Evolutionary conservation across 805 yeast genomes (phyloP), one percentile per base, ranked within the genome.

Genomic region (Myxozyma monticola): DNA sequence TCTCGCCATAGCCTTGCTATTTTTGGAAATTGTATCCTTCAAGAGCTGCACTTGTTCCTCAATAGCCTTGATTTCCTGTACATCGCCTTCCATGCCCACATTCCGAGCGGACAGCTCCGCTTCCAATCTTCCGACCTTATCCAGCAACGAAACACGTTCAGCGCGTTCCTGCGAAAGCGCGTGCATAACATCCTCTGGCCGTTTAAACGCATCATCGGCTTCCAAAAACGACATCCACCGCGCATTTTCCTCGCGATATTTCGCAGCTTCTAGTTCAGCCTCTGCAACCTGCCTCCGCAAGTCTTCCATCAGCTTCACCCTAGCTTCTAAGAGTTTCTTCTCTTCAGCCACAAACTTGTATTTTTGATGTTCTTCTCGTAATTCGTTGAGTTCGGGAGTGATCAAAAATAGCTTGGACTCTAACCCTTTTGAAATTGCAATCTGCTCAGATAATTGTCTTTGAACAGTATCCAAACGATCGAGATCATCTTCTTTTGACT

Each of bases 271-370:
- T 25, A 80, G 62, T 56, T 80, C 80, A 22, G 79, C 61, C 4
- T 75, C 74, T 31, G 77, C 74, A 15, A 71, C 70, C 37, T 73
- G 71, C 36, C 71, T 73, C 51, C 79, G 76, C 2, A 77, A 58
- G 1, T 62, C 64, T 25, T 76, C 77, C 38, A 76, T 62, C 8
- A 61, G 56, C 2, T 60, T 49, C 17, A 81, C 38, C 51, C 74
- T 75, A 17, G 69, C 65, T 20, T 65, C 62, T 29, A 83, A 63
- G 0, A 75, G 59, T 0, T 62, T 54, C 47, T 78, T 81, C 53
- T 83, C 84, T 54, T 79, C 83, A 56, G 75, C 78, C 29, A 83
- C 66, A 8, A 83, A 61, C 58, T 79, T 84, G 4, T 67, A 64
- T 22, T 77, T 74, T 25, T 67, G 65, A 52, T 78, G 70, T 51